Base-by-base conservation (phyloP, 139 green algal species). In the Chlamydomonas schloesseri region DNA sequence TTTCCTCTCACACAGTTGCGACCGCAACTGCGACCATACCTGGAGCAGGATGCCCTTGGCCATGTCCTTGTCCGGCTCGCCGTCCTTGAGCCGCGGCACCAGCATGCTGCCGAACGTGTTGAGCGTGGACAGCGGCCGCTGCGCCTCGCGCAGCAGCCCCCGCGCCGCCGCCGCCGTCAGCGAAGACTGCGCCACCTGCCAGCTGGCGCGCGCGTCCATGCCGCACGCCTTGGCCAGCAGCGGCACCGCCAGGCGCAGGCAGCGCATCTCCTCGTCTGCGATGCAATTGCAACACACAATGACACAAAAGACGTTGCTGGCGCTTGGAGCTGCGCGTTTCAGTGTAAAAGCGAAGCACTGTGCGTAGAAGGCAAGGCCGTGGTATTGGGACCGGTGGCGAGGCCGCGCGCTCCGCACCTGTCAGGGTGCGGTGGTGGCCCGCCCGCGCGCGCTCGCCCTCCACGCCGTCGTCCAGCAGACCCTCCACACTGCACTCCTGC, bases 51-150 rank as follows among this genome's bases (percentile, higher is more conserved):
- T 92, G 71, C 89, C 92, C 15, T 90, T 87, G 0, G 92, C 93
- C 91, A 97, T 93, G 78, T 97, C 94, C 21, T 85, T 65, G 60
- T 94, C 93, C 0, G 90, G 88, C 31, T 94, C 90, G 0, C 88
- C 89, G 23, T 87, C 87, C 36, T 87, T 67, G 76, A 95, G 73
- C 28, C 93, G 89, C 18, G 91, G 92, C 68, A 85, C 73, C 60
- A 96, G 92, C 69, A 87, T 87, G 29, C 74, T 58, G 21, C 89
- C 87, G 37, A 97, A 92, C 1, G 94, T 96, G 81, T 92, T 90
- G 26, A 97, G 87, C 24, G 90, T 87, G 28, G 82, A 87, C 69
- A 96, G 87, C 21, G 94, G 94, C 60, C 92, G 91, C 33, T 82
- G 86, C 26, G 86, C 93, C 87, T 92, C 88, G 4, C 82, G 80